Base-by-base conservation (phyloP, 805 yeast species). In the Ogataea trehalophila region DNA sequence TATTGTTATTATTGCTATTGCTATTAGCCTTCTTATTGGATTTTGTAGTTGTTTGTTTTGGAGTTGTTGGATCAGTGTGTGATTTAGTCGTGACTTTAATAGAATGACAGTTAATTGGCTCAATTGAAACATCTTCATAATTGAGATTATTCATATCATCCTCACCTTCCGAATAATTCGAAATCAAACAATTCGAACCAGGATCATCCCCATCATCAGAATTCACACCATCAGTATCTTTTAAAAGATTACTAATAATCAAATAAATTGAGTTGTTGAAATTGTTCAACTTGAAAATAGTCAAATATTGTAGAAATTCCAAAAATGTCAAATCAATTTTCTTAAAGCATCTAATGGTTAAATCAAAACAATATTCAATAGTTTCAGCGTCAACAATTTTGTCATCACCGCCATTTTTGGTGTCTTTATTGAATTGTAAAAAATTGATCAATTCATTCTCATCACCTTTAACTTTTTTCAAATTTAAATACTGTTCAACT, bases 101-200 rank as follows among this genome's bases (percentile, higher is more conserved):
- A 4, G 59, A 49, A 14, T 51, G 49, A n/a, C 51, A 53, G 13
- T 49, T 52, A 14, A 50, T 42, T 23, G 55, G 41, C 41, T 56
- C 56, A 11, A 65, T 49, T 17, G 46, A 47, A 44, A 63, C 60
- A 38, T 65, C 66, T 39, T 63, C 67, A 44, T 54, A 55, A 14
- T 49, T 51, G 18, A 39, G 38, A 3, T 46, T 47, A 2, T 33
- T 48, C 11, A 37, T 34, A 8, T 44, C 48, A 14, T 52, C 59
- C 31, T 41, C 46, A 18, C 46, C 48, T 7, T 55, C 56, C 14
- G 62, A 26, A 26, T 26, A 26, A 26, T 11, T 26, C 11, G 31
- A 26, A 6, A 26, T 45, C 34, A 50, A 42, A 45, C 58, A 55
- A 33, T 59, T 60, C 6, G 47, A 9, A n/a, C 38, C 41, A 1